These are phyloP conservation scores for Margaritispora aquatica DNA, from an alignment of 495 filamentous ascomycete genomes.

Conservation along the genomic window DNA sequence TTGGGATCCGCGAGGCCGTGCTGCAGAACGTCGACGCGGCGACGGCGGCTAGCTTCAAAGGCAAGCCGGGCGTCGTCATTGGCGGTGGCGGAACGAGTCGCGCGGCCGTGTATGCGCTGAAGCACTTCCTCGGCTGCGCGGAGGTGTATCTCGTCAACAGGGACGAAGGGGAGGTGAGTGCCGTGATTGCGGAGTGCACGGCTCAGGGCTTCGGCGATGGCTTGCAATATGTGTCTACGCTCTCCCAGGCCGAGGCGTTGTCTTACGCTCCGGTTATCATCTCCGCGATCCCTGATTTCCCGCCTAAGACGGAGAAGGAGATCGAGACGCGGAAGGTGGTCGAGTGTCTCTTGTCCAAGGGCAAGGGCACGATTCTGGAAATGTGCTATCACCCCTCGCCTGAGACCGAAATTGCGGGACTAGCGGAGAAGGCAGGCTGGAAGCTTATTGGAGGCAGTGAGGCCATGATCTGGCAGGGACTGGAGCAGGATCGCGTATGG, in stretches of 20 bases:
- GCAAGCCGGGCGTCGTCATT: slow-evolving; percentile 28
- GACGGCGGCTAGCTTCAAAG: slow-evolving; percentile 2
- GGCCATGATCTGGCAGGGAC: slow-evolving; percentile 68
- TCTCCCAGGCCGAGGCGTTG: slow-evolving; percentile 47
- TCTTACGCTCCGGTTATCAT: slow-evolving; percentile 56
- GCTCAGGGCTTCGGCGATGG: slow-evolving; percentile 41
- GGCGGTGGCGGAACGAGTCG: slow-evolving; percentile 67
- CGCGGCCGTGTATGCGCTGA: slow-evolving; percentile 63
- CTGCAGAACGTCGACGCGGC: slow-evolving; percentile 47
- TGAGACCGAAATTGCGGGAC: slow-evolving; percentile 53
- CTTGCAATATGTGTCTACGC: slow-evolving; percentile 49
- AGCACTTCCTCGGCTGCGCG: slow-evolving; percentile 56
- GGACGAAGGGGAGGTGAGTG: slow-evolving; percentile 53
- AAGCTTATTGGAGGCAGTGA: slow-evolving; percentile 64
- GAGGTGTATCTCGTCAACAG: slow-evolving; percentile 68
- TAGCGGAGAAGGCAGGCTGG: slow-evolving; percentile 55
- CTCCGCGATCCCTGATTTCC: slow-evolving; percentile 63
- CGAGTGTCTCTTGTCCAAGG: slow-evolving; percentile 37
- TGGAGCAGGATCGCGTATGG: slow-evolving; percentile 66
- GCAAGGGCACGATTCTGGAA: slow-evolving; percentile 63
- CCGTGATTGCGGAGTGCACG: slow-evolving; percentile 51
- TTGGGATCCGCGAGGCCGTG: slow-evolving; percentile 65
- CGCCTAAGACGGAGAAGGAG: slow-evolving; percentile 55
- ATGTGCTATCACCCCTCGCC: slow-evolving; percentile 75
- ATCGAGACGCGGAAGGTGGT: slow-evolving; percentile 45